Conservation (phyloP, 2,329 filamentous ascomycete species). For the Ustulina deusta region DNA sequence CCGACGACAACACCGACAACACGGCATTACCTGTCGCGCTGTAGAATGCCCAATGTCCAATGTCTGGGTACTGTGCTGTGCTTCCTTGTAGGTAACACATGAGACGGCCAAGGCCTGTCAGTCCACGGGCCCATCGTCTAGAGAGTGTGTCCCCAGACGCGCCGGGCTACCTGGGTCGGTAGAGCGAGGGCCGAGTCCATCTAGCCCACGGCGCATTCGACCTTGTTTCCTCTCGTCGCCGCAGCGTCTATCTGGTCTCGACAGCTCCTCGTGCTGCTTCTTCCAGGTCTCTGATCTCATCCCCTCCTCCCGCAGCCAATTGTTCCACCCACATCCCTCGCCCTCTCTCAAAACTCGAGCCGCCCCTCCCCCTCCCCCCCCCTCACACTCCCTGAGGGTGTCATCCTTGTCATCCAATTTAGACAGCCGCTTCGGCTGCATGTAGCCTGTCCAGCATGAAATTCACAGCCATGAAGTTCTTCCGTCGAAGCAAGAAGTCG, state of each 20-base stretch:
- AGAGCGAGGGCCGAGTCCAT: too few species aligned
- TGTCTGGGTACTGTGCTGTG: not conserved
- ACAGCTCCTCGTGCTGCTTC: too few species aligned
- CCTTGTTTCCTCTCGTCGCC: too few species aligned
- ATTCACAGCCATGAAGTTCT: constrained; percentile 49
- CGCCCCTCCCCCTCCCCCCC: not conserved
- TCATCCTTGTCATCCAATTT: not conserved
- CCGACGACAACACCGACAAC: not conserved
- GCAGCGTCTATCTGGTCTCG: too few species aligned
- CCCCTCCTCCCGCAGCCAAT: not conserved
- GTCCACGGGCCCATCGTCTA: not conserved
- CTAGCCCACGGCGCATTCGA: too few species aligned
- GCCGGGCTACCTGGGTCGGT: not conserved
- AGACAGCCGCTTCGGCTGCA: constrained; percentile 25
- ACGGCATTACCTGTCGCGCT: not conserved
- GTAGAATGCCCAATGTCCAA: constrained; percentile 1
- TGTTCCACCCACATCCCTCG: not conserved
- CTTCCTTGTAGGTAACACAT: not conserved
- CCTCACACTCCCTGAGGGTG: not conserved
- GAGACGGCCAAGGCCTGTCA: constrained; percentile 23
- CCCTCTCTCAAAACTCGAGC: not conserved
- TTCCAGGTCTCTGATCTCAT: not conserved
- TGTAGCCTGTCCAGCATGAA: constrained; percentile 44
- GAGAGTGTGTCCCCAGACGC: too few species aligned
- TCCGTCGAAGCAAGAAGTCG: constrained; percentile 52